Percentiles rank a stretch among this genome's conserved stretches.
phyloP scores from a whole-genome alignment of 805 yeast species.

The Starmerella gropengiesseri region DNA sequence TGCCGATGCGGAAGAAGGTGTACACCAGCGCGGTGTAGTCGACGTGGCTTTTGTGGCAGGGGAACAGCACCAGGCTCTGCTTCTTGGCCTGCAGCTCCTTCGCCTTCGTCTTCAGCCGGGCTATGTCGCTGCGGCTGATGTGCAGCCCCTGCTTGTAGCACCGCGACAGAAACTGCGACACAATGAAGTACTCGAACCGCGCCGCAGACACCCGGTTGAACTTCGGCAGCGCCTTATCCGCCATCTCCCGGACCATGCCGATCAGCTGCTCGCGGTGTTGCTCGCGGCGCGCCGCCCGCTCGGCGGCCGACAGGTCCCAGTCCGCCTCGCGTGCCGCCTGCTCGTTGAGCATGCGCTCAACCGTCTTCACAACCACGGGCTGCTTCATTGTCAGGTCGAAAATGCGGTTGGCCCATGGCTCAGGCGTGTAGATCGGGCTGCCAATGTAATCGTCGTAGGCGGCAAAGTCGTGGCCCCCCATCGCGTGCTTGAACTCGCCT shows the following conservation, averaged over 20 bases:
- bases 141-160: constrained; percentile 36
- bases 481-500: constrained; percentile 26
- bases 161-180: constrained; percentile 32
- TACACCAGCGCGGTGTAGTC: constrained; percentile 51
- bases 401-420: constrained; percentile 27
- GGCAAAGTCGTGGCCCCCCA: constrained; percentile 31
- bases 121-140: constrained; percentile 30
- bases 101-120: constrained; percentile 29
- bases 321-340: constrained; percentile 26
- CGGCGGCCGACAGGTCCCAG: constrained; percentile 22
- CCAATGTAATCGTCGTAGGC: constrained; percentile 33
- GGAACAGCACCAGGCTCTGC: constrained; percentile 37
- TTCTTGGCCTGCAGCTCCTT: constrained; percentile 28
- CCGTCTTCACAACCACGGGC: constrained; percentile 26
- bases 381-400: constrained; percentile 26
- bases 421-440: constrained; percentile 25
- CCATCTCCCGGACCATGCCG: constrained; percentile 26
- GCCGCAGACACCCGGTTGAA: constrained; percentile 28
- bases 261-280: constrained; percentile 28
- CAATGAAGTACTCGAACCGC: constrained; percentile 29
- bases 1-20: constrained; percentile 42
- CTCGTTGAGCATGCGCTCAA: constrained; percentile 27
- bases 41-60: constrained; percentile 53
- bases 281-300: constrained; percentile 24
- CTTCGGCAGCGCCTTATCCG: constrained; percentile 29